Evolutionary conservation across 305 asterid species (phyloP).

Genomic region (Salvia sclarea): DNA sequence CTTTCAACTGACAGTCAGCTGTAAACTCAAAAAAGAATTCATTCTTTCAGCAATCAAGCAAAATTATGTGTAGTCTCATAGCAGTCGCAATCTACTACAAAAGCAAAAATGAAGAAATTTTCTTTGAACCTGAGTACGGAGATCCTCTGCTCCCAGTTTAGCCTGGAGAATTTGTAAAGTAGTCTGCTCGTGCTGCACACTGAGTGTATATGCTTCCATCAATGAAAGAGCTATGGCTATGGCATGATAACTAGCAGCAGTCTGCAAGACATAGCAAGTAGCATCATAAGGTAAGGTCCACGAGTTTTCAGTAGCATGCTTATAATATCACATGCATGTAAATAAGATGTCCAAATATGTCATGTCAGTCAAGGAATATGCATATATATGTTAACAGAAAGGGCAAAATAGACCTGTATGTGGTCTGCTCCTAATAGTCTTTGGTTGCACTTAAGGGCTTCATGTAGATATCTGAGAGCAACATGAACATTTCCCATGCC

Average conservation of each 20-base stretch:
- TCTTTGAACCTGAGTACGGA: conserved; percentile 91
- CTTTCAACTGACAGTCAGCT: background rate
- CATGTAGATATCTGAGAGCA: conserved; percentile 98
- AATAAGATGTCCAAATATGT: conserved; percentile 10
- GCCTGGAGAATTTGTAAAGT: conserved; percentile 94
- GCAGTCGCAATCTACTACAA: background rate
- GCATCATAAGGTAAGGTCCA: conserved; percentile 23
- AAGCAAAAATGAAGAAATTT: conserved; percentile 8
- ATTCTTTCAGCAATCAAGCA: conserved; percentile 16
- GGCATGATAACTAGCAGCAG: conserved; percentile 99
- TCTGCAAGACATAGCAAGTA: conserved; percentile 53
- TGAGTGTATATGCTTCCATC: conserved; percentile 98
- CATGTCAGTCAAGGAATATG: conserved; percentile 22
- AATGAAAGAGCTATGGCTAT: conserved; percentile 99
- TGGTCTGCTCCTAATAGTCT: conserved; percentile 93
- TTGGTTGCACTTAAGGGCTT: conserved; percentile 98
- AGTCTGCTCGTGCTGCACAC: conserved; percentile 99
- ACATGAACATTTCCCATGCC: conserved; percentile 99
- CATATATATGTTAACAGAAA: conserved; percentile 6
- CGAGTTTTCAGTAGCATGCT: conserved; percentile 27
- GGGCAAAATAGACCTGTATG: conserved; percentile 72
- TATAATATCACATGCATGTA: conserved; percentile 23
- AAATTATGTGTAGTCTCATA: conserved; percentile 2
- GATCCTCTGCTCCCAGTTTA: conserved; percentile 96
- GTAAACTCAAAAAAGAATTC: background rate